Conservation (phyloP, 2,329 filamentous ascomycete species). For the Hypoxylon sp. region DNA sequence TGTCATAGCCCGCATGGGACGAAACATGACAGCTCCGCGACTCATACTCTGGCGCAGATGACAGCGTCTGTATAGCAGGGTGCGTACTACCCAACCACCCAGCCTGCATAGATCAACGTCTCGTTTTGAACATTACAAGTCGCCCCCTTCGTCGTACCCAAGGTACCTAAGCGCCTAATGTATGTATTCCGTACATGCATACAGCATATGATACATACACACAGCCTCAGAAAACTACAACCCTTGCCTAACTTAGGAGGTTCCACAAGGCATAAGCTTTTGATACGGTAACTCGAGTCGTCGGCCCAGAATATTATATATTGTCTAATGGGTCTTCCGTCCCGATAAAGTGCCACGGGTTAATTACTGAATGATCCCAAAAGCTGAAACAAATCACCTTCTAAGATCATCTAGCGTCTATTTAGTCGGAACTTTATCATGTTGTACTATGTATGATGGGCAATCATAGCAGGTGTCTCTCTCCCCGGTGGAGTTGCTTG, state of each 20-base stretch:
- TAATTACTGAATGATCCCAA: slow-evolving; percentile 23
- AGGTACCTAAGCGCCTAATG: slow-evolving; percentile 3
- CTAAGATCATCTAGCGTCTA: slow-evolving; percentile 29
- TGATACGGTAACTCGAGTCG: slow-evolving; percentile 2
- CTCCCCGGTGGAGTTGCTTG: neutral
- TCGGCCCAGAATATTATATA: slow-evolving; percentile 2
- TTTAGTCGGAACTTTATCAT: slow-evolving; percentile 19
- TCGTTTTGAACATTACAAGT: slow-evolving; percentile 29
- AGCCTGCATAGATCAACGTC: slow-evolving; percentile 34
- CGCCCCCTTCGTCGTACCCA: slow-evolving; percentile 20
- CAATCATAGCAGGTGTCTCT: neutral
- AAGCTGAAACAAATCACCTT: slow-evolving; percentile 13
- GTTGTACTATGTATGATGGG: neutral
- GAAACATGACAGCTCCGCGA: slow-evolving; percentile 17
- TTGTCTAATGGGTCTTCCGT: slow-evolving; percentile 5
- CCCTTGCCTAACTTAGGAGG: slow-evolving; percentile 1
- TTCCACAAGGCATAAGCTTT: slow-evolving; percentile 4
- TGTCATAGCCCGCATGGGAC: slow-evolving; percentile 27
- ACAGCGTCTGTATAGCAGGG: slow-evolving; percentile 11
- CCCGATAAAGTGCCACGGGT: slow-evolving; percentile 34
- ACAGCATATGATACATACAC: neutral
- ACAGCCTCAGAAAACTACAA: slow-evolving; percentile 19
- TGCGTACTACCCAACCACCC: slow-evolving; percentile 34
- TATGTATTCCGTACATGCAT: slow-evolving; percentile 4
- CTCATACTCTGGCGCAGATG: slow-evolving; percentile 20